phyloP scores from a whole-genome alignment of 768 basidiomycete genomes.

The Mycena polygramma region DNA sequence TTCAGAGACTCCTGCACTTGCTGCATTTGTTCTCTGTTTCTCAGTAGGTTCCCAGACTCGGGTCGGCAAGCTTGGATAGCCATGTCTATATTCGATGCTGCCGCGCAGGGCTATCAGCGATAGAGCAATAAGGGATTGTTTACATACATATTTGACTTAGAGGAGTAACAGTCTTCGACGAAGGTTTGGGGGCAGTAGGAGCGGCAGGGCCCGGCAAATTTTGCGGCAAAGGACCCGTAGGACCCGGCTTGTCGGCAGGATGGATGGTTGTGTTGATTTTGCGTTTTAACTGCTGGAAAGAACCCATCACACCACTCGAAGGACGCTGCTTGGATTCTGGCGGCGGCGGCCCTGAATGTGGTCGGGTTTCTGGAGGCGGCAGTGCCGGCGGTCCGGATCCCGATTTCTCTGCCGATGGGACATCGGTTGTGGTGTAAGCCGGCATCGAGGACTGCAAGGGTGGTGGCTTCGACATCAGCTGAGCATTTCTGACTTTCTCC shows the following conservation, averaged over 20 bases:
- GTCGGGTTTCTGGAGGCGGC: not conserved
- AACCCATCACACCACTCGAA: slow-evolving; percentile 29
- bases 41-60: slow-evolving; percentile 72
- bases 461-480: slow-evolving; percentile 45
- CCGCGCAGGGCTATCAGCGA: not conserved
- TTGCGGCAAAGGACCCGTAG: not conserved
- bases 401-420: slow-evolving; percentile 19
- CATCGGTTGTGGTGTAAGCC: slow-evolving; percentile 21
- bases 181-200: slow-evolving; percentile 18
- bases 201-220: not conserved
- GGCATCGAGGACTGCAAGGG: slow-evolving; percentile 26
- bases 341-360: not conserved
- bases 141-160: slow-evolving; percentile 59
- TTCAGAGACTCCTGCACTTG: slow-evolving; percentile 80
- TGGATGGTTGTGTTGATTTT: slow-evolving; percentile 43
- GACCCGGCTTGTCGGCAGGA: slow-evolving; percentile 25
- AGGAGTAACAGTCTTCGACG: slow-evolving; percentile 49
- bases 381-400: not conserved
- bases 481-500: slow-evolving; percentile 50
- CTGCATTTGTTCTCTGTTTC: slow-evolving; percentile 77
- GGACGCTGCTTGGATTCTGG: slow-evolving; percentile 16
- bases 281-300: slow-evolving; percentile 48
- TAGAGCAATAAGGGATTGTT: not conserved
- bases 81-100: slow-evolving; percentile 76
- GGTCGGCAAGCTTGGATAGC: slow-evolving; percentile 80